phyloP scores from a whole-genome alignment of 2,329 filamentous ascomycete genomes.

The Calycina herbarum region DNA sequence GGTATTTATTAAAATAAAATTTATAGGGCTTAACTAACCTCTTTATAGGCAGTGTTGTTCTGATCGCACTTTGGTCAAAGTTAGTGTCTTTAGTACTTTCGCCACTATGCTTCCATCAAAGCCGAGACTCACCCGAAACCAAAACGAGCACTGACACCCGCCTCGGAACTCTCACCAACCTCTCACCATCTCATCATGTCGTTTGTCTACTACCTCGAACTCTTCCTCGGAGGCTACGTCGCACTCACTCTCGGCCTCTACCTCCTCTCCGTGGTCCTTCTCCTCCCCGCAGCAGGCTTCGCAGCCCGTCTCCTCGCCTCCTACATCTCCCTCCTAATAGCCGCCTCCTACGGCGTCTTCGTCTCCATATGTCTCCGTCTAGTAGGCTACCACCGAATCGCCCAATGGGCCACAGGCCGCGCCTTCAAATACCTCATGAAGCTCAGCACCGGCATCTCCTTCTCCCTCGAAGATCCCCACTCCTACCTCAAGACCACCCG shows the following conservation, averaged over 20 bases:
- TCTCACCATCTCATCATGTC: constrained; percentile 27
- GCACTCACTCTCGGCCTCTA: constrained; percentile 51
- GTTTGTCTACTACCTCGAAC: constrained; percentile 38
- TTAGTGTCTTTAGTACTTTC: no score
- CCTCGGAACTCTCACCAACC: background rate
- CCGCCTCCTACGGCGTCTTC: constrained; percentile 72
- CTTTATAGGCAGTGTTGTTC: no score
- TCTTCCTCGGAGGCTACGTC: constrained; percentile 53
- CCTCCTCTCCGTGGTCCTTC: constrained; percentile 63
- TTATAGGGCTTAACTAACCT: no score
- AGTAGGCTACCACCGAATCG: constrained; percentile 69
- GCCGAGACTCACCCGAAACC: no score
- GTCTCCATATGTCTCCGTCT: constrained; percentile 71
- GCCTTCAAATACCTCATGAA: constrained; percentile 80
- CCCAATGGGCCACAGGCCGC: constrained; percentile 82
- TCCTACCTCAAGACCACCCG: constrained; percentile 56
- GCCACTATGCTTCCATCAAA: no score
- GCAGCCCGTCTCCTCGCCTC: constrained; percentile 66
- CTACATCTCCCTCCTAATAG: constrained; percentile 61
- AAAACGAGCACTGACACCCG: background rate
- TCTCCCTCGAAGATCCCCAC: constrained; percentile 69
- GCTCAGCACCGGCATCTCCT: constrained; percentile 72
- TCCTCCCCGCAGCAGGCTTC: constrained; percentile 63
- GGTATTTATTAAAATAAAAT: no score
- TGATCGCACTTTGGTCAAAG: no score